Percentiles rank a stretch among this genome's conserved stretches.
Evolutionary conservation across 2,329 filamentous ascomycete species (phyloP).

Genomic region (Emmonsiellopsis sp.): DNA sequence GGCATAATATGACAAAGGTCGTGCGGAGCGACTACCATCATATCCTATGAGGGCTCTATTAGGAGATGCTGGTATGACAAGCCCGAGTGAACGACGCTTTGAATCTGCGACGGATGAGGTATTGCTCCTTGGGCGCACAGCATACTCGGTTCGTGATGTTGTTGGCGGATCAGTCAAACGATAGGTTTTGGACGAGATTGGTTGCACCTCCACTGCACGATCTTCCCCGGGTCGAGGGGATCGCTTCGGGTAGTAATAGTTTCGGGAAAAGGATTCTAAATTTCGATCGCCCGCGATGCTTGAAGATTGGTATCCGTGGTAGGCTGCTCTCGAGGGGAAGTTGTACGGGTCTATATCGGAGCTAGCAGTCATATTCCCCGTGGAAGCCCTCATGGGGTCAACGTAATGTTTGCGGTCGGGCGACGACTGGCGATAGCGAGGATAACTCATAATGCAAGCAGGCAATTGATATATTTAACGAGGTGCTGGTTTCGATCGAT

Average conservation of each 20-base stretch:
- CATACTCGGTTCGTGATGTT: slow-evolving; percentile 28
- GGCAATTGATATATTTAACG: neutral
- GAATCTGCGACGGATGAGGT: slow-evolving; percentile 22
- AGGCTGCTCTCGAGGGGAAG: slow-evolving; percentile 16
- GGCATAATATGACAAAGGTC: slow-evolving; percentile 12
- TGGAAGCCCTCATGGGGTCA: slow-evolving; percentile 32
- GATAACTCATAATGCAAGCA: slow-evolving; percentile 18
- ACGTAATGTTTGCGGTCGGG: slow-evolving; percentile 23
- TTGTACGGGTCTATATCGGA: slow-evolving; percentile 27
- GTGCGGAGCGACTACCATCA: slow-evolving; percentile 13
- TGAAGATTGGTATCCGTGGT: slow-evolving; percentile 24
- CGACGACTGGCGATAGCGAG: slow-evolving; percentile 25
- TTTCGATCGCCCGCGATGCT: slow-evolving; percentile 14
- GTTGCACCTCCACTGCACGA: slow-evolving; percentile 24
- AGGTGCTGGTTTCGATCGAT: too few species aligned
- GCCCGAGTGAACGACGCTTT: slow-evolving; percentile 16
- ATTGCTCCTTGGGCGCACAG: slow-evolving; percentile 28
- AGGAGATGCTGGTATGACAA: slow-evolving; percentile 19
- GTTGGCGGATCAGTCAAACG: slow-evolving; percentile 21
- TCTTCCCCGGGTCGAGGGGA: slow-evolving; percentile 15
- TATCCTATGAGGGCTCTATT: slow-evolving; percentile 11
- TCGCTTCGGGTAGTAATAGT: slow-evolving; percentile 3
- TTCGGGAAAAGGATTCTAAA: slow-evolving; percentile 11
- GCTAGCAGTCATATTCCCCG: slow-evolving; percentile 27
- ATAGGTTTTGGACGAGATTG: slow-evolving; percentile 23